These are phyloP conservation scores for Peronospora destructor DNA, from an alignment of 352 stramenopile genomes.

Conservation along the genomic window DNA sequence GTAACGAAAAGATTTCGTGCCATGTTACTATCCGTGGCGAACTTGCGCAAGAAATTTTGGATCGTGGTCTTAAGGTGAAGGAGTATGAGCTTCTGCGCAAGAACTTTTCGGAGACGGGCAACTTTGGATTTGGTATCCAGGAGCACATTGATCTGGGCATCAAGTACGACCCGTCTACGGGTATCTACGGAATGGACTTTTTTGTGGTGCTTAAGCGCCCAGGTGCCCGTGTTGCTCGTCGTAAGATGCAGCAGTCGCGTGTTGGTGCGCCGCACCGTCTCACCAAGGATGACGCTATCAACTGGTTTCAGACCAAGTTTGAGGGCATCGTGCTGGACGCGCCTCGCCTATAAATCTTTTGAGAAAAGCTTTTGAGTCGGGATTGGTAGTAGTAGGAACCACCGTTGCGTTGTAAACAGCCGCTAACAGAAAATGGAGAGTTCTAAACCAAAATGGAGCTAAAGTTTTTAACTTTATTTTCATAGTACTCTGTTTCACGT, in stretches of 20 bases:
- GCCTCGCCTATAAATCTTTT: slow-evolving; percentile 20
- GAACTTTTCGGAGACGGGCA: slow-evolving; percentile 99
- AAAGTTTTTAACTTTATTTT: neutral
- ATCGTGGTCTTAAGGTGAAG: slow-evolving; percentile 99
- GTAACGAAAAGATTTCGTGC: slow-evolving; percentile 99
- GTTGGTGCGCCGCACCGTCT: slow-evolving; percentile 95
- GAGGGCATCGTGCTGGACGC: slow-evolving; percentile 93
- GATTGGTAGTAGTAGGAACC: slow-evolving; percentile 5
- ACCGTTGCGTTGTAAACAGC: slow-evolving; percentile 25
- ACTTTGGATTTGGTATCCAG: slow-evolving; percentile 99
- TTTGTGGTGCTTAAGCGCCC: slow-evolving; percentile 97
- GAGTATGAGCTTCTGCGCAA: slow-evolving; percentile 98
- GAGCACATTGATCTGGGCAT: slow-evolving; percentile 99
- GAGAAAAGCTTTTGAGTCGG: neutral
- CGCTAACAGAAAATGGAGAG: slow-evolving; percentile 30
- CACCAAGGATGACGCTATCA: slow-evolving; percentile 97
- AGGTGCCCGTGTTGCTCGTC: slow-evolving; percentile 92
- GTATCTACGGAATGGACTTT: slow-evolving; percentile 99
- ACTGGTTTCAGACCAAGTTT: slow-evolving; percentile 99
- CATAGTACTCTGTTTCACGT: neutral
- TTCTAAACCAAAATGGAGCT: slow-evolving; percentile 25
- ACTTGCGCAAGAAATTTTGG: slow-evolving; percentile 98
- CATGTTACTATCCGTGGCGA: slow-evolving; percentile 98
- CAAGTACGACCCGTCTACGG: slow-evolving; percentile 99
- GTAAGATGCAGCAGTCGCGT: slow-evolving; percentile 91